These are phyloP conservation scores for Geoglossum cookeanum DNA, from an alignment of 2,329 filamentous ascomycete genomes.

Conservation along the genomic window DNA sequence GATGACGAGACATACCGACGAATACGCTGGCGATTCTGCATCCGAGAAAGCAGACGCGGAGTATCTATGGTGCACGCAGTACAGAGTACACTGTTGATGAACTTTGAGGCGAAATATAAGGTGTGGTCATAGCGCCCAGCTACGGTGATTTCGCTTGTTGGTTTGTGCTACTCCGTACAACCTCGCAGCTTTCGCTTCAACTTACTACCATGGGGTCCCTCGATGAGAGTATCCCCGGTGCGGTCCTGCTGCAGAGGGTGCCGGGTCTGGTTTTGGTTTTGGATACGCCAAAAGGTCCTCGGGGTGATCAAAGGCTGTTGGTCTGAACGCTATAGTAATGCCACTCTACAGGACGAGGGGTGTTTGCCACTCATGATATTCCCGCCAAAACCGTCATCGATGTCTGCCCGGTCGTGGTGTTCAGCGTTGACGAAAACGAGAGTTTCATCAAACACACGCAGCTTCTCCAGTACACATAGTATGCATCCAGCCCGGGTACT, in stretches of 20 bases:
- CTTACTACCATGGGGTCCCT: not conserved
- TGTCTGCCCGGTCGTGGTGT: constrained; percentile 20
- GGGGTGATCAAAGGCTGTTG: not conserved
- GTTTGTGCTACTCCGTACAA: not conserved
- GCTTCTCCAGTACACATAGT: constrained; percentile 37
- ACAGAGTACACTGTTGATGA: no score
- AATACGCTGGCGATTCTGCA: not conserved
- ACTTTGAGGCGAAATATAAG: not conserved
- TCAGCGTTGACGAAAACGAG: constrained; percentile 28
- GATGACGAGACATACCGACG: not conserved
- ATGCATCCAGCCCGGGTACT: constrained; percentile 9
- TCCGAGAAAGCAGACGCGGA: no score
- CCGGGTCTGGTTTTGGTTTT: not conserved
- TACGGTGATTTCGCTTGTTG: not conserved
- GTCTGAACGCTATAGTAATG: not conserved
- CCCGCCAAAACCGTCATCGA: constrained; percentile 12
- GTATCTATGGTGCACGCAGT: no score
- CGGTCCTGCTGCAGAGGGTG: not conserved
- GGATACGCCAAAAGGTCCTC: not conserved
- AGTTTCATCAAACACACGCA: constrained; percentile 30
- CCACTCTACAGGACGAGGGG: constrained; percentile 11
- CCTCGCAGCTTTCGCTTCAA: not conserved
- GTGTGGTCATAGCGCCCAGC: not conserved
- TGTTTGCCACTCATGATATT: constrained; percentile 13
- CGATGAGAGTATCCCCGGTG: not conserved